Evolutionary conservation across 148 eudicot genomes (phyloP), one percentile per base, ranked within the genome.

Genomic region (Fagopyrum tataricum): DNA sequence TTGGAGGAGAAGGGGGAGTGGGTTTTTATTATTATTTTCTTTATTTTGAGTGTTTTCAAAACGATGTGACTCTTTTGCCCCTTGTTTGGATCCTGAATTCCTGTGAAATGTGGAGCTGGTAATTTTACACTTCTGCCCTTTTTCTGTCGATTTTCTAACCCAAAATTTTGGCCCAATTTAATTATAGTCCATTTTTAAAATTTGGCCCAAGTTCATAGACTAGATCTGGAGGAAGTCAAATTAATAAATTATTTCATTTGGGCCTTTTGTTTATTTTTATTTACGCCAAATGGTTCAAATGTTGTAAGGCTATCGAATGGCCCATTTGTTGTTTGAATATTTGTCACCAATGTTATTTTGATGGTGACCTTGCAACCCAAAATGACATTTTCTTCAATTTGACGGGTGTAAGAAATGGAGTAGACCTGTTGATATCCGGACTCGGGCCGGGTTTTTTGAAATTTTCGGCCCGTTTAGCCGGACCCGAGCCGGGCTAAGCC

Each of bases 81-180:
- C 9, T 64, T 64, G 9, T 39, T 64, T 64, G 43, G 69, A 64
- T 64, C 69, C 69, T 62, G 68, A 59, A 24, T 59, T 59, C 43
- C 68, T 64, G 43, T 64, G 43, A 64, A 26, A 37, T 31, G 43
- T 64, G 13, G 49, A 1, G 18, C 8, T 64, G 43, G 31, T 37
- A 62, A 13, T 11, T 26, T 26, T 41, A 62, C 44, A 14, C 14
- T 24, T 26, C 11, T 59, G 67, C 67, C 67, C 67, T 24, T 17
- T 64, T 46, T 37, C 43, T 37, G 31, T 31, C 69, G 64, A 23
- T 2, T 21, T 46, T 21, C 13, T 3, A 26, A 21, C 61, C 61
- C 61, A 18, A 55, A 2, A 4, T 20, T 18, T 55, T 31, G 67
- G 40, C 43, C 68, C 68, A 62, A 46, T 46, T 8, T 13, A 6